Evolutionary conservation across 31 red algal species (phyloP), one percentile per base, ranked within the genome.

Genomic region (Porphyra umbilicalis): DNA sequence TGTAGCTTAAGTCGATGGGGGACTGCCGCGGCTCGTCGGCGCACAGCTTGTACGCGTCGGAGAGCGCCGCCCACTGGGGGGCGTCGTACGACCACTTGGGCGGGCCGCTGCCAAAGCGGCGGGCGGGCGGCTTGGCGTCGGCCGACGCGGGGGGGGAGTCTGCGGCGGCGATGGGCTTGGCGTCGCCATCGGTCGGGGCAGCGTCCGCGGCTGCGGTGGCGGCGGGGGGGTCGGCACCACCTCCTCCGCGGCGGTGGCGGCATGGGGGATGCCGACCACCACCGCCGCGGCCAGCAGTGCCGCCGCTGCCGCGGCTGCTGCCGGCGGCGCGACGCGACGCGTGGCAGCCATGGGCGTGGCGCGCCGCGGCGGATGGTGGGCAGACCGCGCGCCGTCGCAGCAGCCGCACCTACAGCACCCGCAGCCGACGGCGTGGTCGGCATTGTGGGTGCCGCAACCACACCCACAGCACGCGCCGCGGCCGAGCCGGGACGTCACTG

Each of bases 1-100:
- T 71, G 80, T 91, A 91, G 35, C 84, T 83, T 29, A 91, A 40
- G 15, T 84, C 34, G 33, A 91, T 86, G 30, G 89, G 89, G 15
- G 89, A 91, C 83, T 91, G 89, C 31, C 71, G 36, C 20, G 36
- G 30, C 11, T 81, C 89, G n/a, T 76, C 80, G 57, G 84, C 71
- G 79, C 78, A 35, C 36, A 83, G 16, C 42, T 79, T 44, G 75
- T 80, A 91, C 35, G 86, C 89, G 38, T 84, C 38, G 31, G 89
- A 91, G 75, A 91, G 84, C 25, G 76, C 71, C 31, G 38, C 34
- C 88, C 88, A 90, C 35, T 71, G 38, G 32, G 88, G 85, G 44
- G 88, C 25, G 57, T 71, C 57, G 57, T 71, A 71, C 57, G 57
- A 71, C 57, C 57, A 71, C 25, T n/a, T 71, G 57, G 57, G 57